A percentile compares a stretch with the other conserved stretches of the same genome.
Evolutionary conservation across 352 stramenopile species (phyloP).

Genomic region (Phytophthora meadii): DNA sequence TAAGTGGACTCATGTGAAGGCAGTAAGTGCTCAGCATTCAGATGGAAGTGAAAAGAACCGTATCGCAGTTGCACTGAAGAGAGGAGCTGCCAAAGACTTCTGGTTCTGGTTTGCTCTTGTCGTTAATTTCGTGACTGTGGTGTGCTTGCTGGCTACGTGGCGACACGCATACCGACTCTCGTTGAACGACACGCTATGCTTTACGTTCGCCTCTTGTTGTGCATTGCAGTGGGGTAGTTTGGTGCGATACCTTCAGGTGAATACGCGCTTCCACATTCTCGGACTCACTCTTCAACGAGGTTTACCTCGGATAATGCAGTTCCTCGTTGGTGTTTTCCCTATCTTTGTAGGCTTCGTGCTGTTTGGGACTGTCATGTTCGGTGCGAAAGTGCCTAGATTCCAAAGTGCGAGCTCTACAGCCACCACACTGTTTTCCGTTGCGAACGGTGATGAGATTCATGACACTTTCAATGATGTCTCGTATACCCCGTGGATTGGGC

Average conservation of each 20-base stretch:
- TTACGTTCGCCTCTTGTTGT: slow-evolving; percentile 72
- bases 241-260: slow-evolving; percentile 77
- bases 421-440: slow-evolving; percentile 86
- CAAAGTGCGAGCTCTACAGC: slow-evolving; percentile 65
- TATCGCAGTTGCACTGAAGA: slow-evolving; percentile 23
- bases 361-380: slow-evolving; percentile 90
- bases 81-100: slow-evolving; percentile 48
- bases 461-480: slow-evolving; percentile 83
- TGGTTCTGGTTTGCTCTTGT: slow-evolving; percentile 69
- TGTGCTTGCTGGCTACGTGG: slow-evolving; percentile 65
- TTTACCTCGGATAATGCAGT: slow-evolving; percentile 76
- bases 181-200: slow-evolving; percentile 60
- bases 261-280: slow-evolving; percentile 79
- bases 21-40: slow-evolving; percentile 17
- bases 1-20: slow-evolving; percentile 44
- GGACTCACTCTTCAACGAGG: slow-evolving; percentile 75
- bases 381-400: slow-evolving; percentile 80
- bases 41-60: slow-evolving; percentile 4
- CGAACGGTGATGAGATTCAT: slow-evolving; percentile 90
- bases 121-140: slow-evolving; percentile 61
- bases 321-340: slow-evolving; percentile 83
- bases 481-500: slow-evolving; percentile 75
- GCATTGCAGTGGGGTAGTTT: slow-evolving; percentile 78
- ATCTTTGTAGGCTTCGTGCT: slow-evolving; percentile 89
- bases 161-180: slow-evolving; percentile 58